phyloP scores from a whole-genome alignment of 257 asterid genomes.

The Penstemon barbatus region DNA sequence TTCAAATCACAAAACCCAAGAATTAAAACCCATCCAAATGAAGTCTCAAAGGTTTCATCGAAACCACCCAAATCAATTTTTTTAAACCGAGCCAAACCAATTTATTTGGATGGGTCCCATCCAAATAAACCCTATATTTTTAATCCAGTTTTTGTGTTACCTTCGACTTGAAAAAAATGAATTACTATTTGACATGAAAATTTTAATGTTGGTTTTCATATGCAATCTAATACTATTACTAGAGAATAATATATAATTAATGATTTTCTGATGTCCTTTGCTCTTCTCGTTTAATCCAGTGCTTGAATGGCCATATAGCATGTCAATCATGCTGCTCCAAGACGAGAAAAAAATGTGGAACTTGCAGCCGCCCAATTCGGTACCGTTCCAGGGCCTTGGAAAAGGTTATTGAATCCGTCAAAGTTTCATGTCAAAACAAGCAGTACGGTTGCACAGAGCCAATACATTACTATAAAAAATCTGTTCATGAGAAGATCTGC shows the following conservation, averaged over 20 bases:
- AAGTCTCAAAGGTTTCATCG: too few relatives aligned
- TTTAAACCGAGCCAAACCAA: too few relatives aligned
- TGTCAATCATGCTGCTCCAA: constrained; percentile 60
- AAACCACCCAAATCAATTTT: too few relatives aligned
- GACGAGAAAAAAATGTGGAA: constrained; percentile 53
- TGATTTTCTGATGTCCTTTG: constrained; percentile 21
- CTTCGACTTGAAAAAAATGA: background rate
- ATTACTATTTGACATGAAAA: background rate
- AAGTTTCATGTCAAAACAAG: constrained; percentile 41
- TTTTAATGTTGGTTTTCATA: background rate
- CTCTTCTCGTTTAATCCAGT: constrained; percentile 37
- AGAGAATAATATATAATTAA: background rate
- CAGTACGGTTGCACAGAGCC: constrained; percentile 55
- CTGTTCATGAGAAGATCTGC: background rate
- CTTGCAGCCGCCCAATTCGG: constrained; percentile 64
- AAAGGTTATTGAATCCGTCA: constrained; percentile 61
- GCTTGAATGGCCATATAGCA: constrained; percentile 72
- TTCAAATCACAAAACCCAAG: too few relatives aligned
- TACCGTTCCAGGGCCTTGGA: constrained; percentile 72
- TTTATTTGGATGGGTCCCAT: too few relatives aligned
- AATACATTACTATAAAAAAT: constrained; percentile 27
- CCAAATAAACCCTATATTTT: too few relatives aligned
- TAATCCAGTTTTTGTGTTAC: background rate
- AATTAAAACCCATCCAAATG: too few relatives aligned
- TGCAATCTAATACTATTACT: background rate